A percentile compares a stretch with the other conserved stretches of the same genome.
Conservation (phyloP, 768 basidiomycete species). For the Scleroderma bovista region DNA sequence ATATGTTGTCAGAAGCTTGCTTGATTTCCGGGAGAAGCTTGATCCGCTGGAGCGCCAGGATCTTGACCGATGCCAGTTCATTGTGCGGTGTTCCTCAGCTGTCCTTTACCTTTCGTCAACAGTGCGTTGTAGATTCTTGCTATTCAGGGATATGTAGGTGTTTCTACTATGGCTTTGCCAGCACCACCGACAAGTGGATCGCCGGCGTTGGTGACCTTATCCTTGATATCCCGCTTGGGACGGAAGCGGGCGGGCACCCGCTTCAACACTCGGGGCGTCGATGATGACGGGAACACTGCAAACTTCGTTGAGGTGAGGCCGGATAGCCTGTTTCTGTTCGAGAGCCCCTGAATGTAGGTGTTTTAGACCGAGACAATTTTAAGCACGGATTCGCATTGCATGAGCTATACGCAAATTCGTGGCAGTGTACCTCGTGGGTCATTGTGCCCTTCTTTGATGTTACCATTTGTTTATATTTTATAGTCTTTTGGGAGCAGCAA, state of each 20-base stretch:
- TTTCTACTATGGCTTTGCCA: constrained; percentile 72
- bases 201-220: constrained; percentile 68
- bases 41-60: constrained; percentile 62
- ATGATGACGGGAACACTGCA: constrained; percentile 91
- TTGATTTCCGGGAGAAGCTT: constrained; percentile 82
- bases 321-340: neutral
- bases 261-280: constrained; percentile 94
- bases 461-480: constrained; percentile 7
- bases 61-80: constrained; percentile 79
- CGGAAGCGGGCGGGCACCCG: constrained; percentile 96
- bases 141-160: constrained; percentile 90
- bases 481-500: constrained; percentile 99
- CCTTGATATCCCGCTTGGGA: constrained; percentile 81
- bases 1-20: constrained; percentile 77
- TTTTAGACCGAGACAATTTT: constrained; percentile 84
- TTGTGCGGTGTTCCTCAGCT: constrained; percentile 47
- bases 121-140: constrained; percentile 58
- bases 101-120: constrained; percentile 5
- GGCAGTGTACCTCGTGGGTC: constrained; percentile 91
- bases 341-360: constrained; percentile 8
- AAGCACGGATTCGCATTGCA: constrained; percentile 78
- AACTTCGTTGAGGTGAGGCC: constrained; percentile 88
- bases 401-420: constrained; percentile 91
- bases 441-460: constrained; percentile 3
- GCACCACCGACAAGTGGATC: constrained; percentile 70